phyloP scores from a whole-genome alignment of 2,329 filamentous ascomycete species.

The Chrysoporthe cubensis region DNA sequence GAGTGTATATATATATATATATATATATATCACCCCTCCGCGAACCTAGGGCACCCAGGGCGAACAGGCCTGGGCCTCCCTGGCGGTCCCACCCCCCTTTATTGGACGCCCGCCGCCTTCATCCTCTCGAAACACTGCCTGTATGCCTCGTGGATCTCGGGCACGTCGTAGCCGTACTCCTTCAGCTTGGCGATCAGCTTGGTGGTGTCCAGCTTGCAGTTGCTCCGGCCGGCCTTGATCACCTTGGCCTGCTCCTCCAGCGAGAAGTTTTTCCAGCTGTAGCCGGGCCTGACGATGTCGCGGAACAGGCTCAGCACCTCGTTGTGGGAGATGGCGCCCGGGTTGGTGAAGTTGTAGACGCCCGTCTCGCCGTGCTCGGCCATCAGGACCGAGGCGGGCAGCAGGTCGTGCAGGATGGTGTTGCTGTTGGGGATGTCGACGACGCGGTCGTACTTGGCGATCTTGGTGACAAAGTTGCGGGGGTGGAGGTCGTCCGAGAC shows the following conservation, averaged over 20 bases:
- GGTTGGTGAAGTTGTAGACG: conserved; percentile 73
- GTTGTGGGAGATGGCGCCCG: conserved; percentile 72
- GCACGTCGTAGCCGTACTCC: conserved; percentile 61
- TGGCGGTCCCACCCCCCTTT: conserved; percentile 27
- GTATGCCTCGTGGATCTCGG: conserved; percentile 67
- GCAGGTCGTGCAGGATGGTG: conserved; percentile 66
- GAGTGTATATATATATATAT: no score
- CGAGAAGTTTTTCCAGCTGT: conserved; percentile 68
- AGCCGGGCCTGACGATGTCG: conserved; percentile 63
- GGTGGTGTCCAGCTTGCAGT: conserved; percentile 66
- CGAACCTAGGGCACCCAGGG: no score
- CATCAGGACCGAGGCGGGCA: conserved; percentile 63
- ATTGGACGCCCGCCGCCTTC: conserved; percentile 59
- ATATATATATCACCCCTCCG: no score
- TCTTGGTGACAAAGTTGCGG: conserved; percentile 73
- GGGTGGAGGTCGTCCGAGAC: conserved; percentile 69
- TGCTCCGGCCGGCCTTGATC: conserved; percentile 68
- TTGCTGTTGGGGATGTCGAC: conserved; percentile 72
- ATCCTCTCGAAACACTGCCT: conserved; percentile 65
- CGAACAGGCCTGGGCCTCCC: not conserved
- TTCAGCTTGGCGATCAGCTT: conserved; percentile 64
- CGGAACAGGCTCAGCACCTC: conserved; percentile 67
- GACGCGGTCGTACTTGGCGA: conserved; percentile 65
- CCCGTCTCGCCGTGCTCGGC: conserved; percentile 65
- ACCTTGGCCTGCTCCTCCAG: conserved; percentile 69